Base-by-base conservation (phyloP, 139 green algal species). In the Dunaliella primolecta region DNA sequence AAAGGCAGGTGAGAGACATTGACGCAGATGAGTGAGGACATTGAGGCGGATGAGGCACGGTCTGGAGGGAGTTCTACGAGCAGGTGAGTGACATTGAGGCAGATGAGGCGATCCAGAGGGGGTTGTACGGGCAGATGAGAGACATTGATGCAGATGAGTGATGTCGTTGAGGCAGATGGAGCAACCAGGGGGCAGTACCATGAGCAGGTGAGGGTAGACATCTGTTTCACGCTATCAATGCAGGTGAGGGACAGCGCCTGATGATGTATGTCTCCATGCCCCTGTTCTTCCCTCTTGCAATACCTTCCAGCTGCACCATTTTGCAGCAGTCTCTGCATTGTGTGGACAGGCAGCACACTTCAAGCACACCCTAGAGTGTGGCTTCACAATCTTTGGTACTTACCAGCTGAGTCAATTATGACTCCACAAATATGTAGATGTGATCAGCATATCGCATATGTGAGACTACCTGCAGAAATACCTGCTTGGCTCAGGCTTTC, bases 41-140 rank as follows among this genome's bases (percentile, higher is more conserved):
- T 98, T 36, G 88, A 93, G 83, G 36, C 37, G 2, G 91, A 96
- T 78, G 93, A 94, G 70, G n/a, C n/a, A 76, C 30, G 1, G 78
- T 85, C 0, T 98, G 94, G 94, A 84, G 89, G 55, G 78, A 83
- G 23, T 97, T 86, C 55, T 97, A 95, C 79, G 91, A 96, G 77
- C 89, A 91, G 25, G 46, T 64, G 46, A 64, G 46, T n/a, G n/a
- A n/a, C n/a, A n/a, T n/a, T 11, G 93, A 97, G 81, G 36, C 37
- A 3, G 91, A 96, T 78, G 93, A 94, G 70, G 79, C 30, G 1
- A 78, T 85, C 0, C 97, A 94, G 94, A 84, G 89, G 55, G 78
- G 81, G 23, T 97, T 86, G 36, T 97, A 95, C 79, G 91, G 95
- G 77, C 89, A 91, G 25, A 15, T 64, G 46, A 64, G 46, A n/a